Evolutionary conservation across 768 basidiomycete genomes (phyloP), one percentile per base, ranked within the genome.

Genomic region (Tulasnella sp.): DNA sequence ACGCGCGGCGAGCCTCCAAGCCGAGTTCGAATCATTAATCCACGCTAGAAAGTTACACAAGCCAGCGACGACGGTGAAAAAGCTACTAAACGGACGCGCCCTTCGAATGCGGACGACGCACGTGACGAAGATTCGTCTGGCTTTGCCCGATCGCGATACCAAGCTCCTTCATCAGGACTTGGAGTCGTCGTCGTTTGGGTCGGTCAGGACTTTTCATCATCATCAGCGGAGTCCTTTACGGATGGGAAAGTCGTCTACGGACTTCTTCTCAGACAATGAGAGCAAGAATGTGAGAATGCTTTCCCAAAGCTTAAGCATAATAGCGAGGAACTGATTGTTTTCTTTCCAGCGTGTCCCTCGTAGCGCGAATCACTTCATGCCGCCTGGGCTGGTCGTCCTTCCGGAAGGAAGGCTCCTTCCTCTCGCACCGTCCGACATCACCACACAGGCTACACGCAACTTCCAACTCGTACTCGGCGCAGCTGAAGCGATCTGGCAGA

Each of bases 381-480:
- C 57, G 1, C 57, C 15, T 30, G 57, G 57, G 19, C 38, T 59
- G 46, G 30, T 59, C 29, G 34, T 59, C 24, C 25, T 59, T 11
- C n/a, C 46, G n/a, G 57, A 59, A 19, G 49, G 49, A 22, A 50
- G 49, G 24, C 31, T 59, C 11, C 48, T 59, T 3, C 57, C 57
- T 9, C 57, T 59, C n/a, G 25, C 46, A 7, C 48, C 57, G 11
- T 25, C 44, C 27, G 57, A 59, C 12, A 31, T 59, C 57, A 46
- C 46, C 19, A 22, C 45, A 2, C 57, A 59, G 21, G 44, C 57
- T 3, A 24, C 44, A 31, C 30, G 30, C n/a, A 59, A 59, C 49
- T 59, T 17, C 31, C 57, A 59, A 49, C n/a, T 50, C n/a, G 27
- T 59, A 24, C 21, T 59, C 21, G 45, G 45, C 9, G 27, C 57